phyloP scores from a whole-genome alignment of 768 basidiomycete species.

The Leccinum broughii region DNA sequence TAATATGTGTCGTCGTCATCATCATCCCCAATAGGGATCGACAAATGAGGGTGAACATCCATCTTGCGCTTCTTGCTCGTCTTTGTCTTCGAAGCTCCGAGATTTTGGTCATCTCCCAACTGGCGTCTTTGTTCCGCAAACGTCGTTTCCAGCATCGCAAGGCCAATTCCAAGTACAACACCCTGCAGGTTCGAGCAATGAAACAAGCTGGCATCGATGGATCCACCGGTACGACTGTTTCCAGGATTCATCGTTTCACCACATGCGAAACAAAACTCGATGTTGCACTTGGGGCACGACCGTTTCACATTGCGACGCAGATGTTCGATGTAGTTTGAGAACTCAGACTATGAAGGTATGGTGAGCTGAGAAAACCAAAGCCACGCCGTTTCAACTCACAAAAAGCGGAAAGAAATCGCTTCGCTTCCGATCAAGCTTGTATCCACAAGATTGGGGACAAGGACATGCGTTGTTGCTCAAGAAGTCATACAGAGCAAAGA shows the following conservation, averaged over 20 bases:
- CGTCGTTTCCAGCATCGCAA: slow-evolving; percentile 78
- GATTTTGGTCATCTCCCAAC: slow-evolving; percentile 26
- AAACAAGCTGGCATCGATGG: slow-evolving; percentile 63
- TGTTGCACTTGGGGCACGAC: slow-evolving; percentile 62
- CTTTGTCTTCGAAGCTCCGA: slow-evolving; percentile 29
- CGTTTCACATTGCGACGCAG: slow-evolving; percentile 57
- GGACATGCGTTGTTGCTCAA: slow-evolving; percentile 60
- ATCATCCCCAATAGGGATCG: slow-evolving; percentile 38
- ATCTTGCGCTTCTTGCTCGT: slow-evolving; percentile 45
- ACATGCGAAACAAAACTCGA: slow-evolving; percentile 72
- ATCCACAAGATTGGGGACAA: slow-evolving; percentile 79
- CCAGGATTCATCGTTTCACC: slow-evolving; percentile 59
- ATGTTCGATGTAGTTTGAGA: slow-evolving; percentile 66
- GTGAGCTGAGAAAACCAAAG: slow-evolving; percentile 12
- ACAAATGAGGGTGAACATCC: slow-evolving; percentile 27
- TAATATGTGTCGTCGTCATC: slow-evolving; percentile 58
- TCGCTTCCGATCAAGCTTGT: slow-evolving; percentile 57
- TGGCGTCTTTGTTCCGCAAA: slow-evolving; percentile 58
- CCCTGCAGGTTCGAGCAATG: slow-evolving; percentile 92
- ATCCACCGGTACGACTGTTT: slow-evolving; percentile 44
- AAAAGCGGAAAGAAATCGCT: slow-evolving; percentile 81
- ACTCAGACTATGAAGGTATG: slow-evolving; percentile 55
- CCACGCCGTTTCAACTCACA: slow-evolving; percentile 48
- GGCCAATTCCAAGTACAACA: slow-evolving; percentile 85
- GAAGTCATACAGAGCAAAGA: slow-evolving; percentile 82